Conservation (phyloP, 768 basidiomycete species). For the Coprinopsis strossmayeri region DNA sequence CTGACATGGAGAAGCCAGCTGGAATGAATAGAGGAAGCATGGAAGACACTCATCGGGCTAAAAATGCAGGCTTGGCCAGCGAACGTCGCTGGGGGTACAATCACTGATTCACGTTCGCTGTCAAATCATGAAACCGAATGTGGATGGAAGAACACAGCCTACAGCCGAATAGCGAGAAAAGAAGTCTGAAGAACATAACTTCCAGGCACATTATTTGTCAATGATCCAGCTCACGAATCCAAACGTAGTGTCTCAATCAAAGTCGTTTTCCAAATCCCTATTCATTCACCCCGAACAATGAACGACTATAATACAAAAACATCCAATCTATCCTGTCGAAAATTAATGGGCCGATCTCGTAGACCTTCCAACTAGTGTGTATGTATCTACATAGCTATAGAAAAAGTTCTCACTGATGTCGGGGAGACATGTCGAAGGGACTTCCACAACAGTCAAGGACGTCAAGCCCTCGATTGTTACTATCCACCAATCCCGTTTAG, state of each 20-base stretch:
- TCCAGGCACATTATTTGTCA: background rate
- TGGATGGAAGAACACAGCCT: no score
- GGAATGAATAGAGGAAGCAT: background rate
- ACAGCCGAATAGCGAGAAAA: no score
- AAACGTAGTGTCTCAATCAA: background rate
- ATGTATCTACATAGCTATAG: background rate
- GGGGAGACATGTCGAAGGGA: background rate
- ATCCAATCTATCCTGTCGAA: background rate
- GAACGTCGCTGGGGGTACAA: no score
- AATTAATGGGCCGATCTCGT: background rate
- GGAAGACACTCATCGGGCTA: background rate
- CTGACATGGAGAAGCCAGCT: background rate
- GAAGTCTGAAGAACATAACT: background rate
- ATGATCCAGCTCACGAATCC: background rate
- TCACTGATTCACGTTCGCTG: no score
- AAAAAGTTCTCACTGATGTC: background rate
- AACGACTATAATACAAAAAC: conserved; percentile 1
- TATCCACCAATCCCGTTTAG: background rate
- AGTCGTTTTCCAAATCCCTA: background rate
- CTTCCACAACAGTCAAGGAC: background rate
- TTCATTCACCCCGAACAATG: background rate
- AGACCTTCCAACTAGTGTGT: background rate
- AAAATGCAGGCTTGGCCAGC: background rate
- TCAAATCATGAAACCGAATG: no score
- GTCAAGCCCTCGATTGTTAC: background rate